Evolutionary conservation across 345 rosid species (phyloP).

Genomic region (Populus simonii): DNA sequence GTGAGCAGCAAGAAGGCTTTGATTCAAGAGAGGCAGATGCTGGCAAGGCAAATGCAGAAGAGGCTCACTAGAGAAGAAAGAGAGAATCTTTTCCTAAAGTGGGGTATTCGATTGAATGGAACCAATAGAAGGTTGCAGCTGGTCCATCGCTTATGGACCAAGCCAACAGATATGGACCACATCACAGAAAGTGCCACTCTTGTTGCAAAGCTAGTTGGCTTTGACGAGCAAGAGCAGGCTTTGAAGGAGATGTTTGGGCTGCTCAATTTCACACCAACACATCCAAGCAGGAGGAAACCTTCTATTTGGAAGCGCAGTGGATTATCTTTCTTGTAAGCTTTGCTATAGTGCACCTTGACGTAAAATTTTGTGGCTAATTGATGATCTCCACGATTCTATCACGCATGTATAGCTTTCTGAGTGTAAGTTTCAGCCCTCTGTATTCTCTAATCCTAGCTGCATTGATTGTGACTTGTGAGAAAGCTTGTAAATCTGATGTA

Average conservation of each 20-base stretch:
- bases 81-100: slow-evolving; percentile 61
- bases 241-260: slow-evolving; percentile 45
- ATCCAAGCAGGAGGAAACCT: slow-evolving; percentile 16
- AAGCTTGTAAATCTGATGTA: slow-evolving; percentile 14
- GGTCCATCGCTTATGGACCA: slow-evolving; percentile 60
- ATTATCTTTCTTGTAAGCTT: slow-evolving; percentile 16
- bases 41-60: slow-evolving; percentile 58
- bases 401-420: neutral
- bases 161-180: slow-evolving; percentile 58
- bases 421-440: neutral
- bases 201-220: slow-evolving; percentile 64
- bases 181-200: slow-evolving; percentile 62
- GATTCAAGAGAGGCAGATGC: slow-evolving; percentile 62
- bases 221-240: slow-evolving; percentile 32
- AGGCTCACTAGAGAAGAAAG: slow-evolving; percentile 52
- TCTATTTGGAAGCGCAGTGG: slow-evolving; percentile 27
- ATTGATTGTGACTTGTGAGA: slow-evolving; percentile 5
- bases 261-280: slow-evolving; percentile 36
- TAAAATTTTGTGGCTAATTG: neutral
- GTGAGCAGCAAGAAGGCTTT: slow-evolving; percentile 51
- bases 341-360: neutral
- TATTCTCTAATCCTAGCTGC: slow-evolving; percentile 9
- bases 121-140: slow-evolving; percentile 64
- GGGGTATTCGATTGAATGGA: slow-evolving; percentile 61
- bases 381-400: neutral